These are phyloP conservation scores for Platanthera guangdongensis DNA, from an alignment of 106 monocot genomes.

Conservation along the genomic window DNA sequence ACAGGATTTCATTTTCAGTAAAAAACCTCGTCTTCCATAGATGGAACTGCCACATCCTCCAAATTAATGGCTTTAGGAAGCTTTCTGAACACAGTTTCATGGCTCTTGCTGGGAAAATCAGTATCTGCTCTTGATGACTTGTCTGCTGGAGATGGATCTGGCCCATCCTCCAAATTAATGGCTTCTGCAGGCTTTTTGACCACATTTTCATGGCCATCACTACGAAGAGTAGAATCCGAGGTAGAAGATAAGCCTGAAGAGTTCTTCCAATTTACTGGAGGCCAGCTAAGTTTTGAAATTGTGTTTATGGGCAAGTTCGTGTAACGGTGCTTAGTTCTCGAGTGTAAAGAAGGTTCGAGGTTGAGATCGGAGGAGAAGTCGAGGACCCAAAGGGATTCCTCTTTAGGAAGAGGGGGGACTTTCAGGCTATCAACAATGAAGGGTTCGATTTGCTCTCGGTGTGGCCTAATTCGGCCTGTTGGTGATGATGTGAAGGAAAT, in stretches of 20 bases:
- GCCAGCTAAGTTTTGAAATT: conserved; percentile 20
- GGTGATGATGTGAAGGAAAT: conserved; percentile 49
- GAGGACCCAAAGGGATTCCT: conserved; percentile 26
- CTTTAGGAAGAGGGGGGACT: conserved; percentile 36
- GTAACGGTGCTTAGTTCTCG: not conserved
- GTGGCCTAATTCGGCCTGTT: conserved; percentile 17
- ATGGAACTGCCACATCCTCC: not conserved
- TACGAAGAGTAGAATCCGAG: no score
- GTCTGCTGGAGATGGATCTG: not conserved
- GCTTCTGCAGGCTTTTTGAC: no score
- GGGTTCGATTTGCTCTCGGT: conserved; percentile 26
- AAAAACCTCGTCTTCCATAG: not conserved
- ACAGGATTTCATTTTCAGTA: conserved; percentile 7
- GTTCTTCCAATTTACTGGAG: conserved; percentile 16
- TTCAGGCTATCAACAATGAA: conserved; percentile 33
- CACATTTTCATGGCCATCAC: no score
- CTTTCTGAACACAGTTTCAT: no score
- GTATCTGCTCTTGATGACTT: not conserved
- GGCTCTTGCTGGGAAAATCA: no score
- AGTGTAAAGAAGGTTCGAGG: not conserved
- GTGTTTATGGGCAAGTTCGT: conserved; percentile 6
- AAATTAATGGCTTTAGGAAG: no score
- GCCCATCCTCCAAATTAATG: not conserved
- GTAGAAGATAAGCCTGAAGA: not conserved
- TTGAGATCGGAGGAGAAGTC: not conserved